Conservation (phyloP, 176 grass and related monocot species). For the Melocanna baccifera region DNA sequence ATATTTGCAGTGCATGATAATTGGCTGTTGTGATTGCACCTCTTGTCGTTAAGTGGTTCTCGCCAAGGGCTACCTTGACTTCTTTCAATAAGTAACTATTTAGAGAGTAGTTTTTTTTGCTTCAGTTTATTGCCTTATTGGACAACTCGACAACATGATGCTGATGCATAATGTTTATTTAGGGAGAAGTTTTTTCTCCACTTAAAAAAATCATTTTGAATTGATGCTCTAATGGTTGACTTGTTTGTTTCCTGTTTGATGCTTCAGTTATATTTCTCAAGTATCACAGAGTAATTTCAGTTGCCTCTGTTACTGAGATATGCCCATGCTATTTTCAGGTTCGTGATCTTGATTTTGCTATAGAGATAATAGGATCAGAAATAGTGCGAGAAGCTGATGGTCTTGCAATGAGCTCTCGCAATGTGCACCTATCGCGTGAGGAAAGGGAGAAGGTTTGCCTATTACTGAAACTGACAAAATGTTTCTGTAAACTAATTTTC, state of each 20-base stretch:
- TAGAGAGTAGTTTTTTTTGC: not conserved
- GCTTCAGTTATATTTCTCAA: not conserved
- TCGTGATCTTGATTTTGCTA: constrained; percentile 77
- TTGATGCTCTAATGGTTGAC: not conserved
- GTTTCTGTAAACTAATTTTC: not conserved
- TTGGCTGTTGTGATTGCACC: not conserved
- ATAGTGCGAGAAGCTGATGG: constrained; percentile 90
- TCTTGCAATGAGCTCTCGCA: constrained; percentile 94
- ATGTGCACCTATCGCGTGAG: constrained; percentile 56
- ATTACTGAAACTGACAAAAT: not conserved
- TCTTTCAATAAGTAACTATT: not conserved
- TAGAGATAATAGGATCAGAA: constrained; percentile 80
- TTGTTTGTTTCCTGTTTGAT: constrained; percentile 7
- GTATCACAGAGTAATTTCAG: not conserved
- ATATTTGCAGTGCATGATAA: not conserved
- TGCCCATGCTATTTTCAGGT: constrained; percentile 53
- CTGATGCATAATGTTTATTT: not conserved
- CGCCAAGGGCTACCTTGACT: too few relatives aligned
- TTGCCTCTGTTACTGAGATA: constrained; percentile 10
- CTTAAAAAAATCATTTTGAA: not conserved
- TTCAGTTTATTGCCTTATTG: not conserved
- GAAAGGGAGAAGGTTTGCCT: constrained; percentile 68
- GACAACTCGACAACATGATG: not conserved
- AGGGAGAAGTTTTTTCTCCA: not conserved
- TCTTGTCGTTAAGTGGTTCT: not conserved